phyloP scores from a whole-genome alignment of 2,329 filamentous ascomycete genomes.

The Cytospora paraplurivora region DNA sequence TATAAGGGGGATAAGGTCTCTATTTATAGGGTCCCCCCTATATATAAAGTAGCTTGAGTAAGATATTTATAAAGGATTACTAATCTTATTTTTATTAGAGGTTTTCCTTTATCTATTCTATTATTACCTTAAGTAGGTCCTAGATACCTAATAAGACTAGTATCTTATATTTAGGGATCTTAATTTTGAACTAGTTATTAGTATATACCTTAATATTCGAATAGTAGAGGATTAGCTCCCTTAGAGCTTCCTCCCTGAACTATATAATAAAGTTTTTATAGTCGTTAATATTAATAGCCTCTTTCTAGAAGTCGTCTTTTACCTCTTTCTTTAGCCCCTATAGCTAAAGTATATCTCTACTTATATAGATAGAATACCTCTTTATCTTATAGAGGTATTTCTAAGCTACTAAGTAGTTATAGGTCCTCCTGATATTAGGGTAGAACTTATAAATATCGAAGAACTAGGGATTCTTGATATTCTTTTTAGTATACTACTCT shows the following conservation, averaged over 20 bases:
- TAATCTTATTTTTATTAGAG: background rate
- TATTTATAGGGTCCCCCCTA: too few species aligned
- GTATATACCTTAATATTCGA: background rate
- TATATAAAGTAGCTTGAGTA: too few species aligned
- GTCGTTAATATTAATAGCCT: background rate
- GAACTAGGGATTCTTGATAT: background rate
- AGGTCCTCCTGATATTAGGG: background rate
- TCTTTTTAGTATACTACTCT: background rate
- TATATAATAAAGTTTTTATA: background rate
- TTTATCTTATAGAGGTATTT: background rate
- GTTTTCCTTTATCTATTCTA: background rate
- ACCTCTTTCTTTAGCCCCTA: background rate
- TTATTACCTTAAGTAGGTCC: background rate
- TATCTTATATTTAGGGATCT: background rate
- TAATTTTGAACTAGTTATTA: background rate
- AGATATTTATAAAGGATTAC: background rate
- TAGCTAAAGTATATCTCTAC: background rate
- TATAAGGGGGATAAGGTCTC: too few species aligned
- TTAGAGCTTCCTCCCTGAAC: background rate
- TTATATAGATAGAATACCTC: background rate
- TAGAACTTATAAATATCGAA: background rate
- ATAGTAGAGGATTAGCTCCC: background rate
- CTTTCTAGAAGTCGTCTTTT: background rate
- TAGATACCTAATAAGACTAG: background rate
- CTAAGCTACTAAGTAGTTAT: background rate